Percentiles rank a stretch among this genome's conserved stretches.
Evolutionary conservation across 2,329 filamentous ascomycete species (phyloP).

Genomic region (Graphilbum ipis-grandicollis): DNA sequence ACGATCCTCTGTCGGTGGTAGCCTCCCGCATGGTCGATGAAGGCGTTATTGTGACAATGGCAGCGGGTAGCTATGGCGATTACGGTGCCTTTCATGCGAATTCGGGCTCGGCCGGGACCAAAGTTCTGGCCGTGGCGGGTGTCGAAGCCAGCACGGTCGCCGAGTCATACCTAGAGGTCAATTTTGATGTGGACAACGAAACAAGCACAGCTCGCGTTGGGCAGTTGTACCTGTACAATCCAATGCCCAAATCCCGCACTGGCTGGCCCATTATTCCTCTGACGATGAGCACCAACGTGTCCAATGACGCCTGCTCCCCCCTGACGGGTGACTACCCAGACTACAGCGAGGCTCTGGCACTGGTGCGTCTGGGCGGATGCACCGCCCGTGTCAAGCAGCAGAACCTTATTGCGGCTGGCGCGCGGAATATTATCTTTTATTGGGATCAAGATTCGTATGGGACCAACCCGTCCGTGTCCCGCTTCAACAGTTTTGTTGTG

Average conservation of each 20-base stretch:
- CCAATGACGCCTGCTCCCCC: slow-evolving; percentile 20
- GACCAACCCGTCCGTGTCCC: not conserved
- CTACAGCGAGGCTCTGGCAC: slow-evolving; percentile 21
- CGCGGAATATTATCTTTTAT: slow-evolving; percentile 17
- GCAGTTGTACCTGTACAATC: slow-evolving; percentile 4
- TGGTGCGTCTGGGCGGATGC: slow-evolving; percentile 20
- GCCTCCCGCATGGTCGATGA: slow-evolving; percentile 33
- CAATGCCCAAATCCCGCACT: slow-evolving; percentile 5
- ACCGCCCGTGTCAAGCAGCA: slow-evolving; percentile 10
- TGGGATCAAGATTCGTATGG: slow-evolving; percentile 10
- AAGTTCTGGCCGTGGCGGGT: slow-evolving; percentile 25
- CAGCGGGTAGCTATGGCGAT: slow-evolving; percentile 29
- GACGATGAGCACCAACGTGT: slow-evolving; percentile 8
- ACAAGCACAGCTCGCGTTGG: slow-evolving; percentile 4
- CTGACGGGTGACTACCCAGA: slow-evolving; percentile 17
- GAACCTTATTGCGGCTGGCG: slow-evolving; percentile 15
- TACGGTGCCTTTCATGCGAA: slow-evolving; percentile 2
- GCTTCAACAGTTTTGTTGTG: not conserved
- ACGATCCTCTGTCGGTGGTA: slow-evolving; percentile 30
- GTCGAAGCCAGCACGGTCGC: slow-evolving; percentile 13
- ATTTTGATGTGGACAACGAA: slow-evolving; percentile 2
- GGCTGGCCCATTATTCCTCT: slow-evolving; percentile 12
- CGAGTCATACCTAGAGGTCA: slow-evolving; percentile 7
- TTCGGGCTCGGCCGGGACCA: slow-evolving; percentile 3
- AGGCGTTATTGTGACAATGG: slow-evolving; percentile 33